A percentile compares a stretch with the other conserved stretches of the same genome.
Conservation (phyloP, 768 basidiomycete species). For the Kwoniella pini region DNA sequence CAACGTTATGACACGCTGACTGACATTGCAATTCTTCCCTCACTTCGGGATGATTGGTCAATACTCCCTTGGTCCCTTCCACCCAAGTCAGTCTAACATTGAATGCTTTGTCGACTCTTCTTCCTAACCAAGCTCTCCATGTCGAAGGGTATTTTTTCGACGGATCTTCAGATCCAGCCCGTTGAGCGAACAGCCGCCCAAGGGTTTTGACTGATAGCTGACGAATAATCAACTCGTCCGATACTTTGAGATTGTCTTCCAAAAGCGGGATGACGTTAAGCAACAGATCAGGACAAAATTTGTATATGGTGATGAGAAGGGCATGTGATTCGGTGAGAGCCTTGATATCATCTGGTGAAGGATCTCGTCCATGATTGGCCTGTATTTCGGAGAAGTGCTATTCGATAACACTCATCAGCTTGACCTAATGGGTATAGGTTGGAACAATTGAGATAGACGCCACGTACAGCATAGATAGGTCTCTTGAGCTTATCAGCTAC, state of each 20-base stretch:
- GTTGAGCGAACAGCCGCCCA: slow-evolving; percentile 78
- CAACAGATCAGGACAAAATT: slow-evolving; percentile 74
- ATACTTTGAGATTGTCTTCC: slow-evolving; percentile 76
- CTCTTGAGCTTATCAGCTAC: slow-evolving; percentile 85
- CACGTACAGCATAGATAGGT: slow-evolving; percentile 65
- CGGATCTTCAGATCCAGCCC: slow-evolving; percentile 61
- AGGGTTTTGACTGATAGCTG: slow-evolving; percentile 80
- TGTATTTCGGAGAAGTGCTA: slow-evolving; percentile 83
- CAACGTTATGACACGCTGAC: neutral
- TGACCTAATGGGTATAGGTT: too few species aligned
- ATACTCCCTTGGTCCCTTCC: slow-evolving; percentile 66
- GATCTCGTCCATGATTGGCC: slow-evolving; percentile 56
- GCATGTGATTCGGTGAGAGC: slow-evolving; percentile 67
- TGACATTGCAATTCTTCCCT: slow-evolving; percentile 71
- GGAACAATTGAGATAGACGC: neutral
- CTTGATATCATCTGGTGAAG: slow-evolving; percentile 38
- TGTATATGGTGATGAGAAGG: slow-evolving; percentile 79
- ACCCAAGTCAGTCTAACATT: slow-evolving; percentile 76
- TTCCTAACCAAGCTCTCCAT: slow-evolving; percentile 79
- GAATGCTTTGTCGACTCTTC: slow-evolving; percentile 73
- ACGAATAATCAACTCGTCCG: slow-evolving; percentile 70
- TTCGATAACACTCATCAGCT: neutral
- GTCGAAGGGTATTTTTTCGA: slow-evolving; percentile 76
- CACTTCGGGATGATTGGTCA: slow-evolving; percentile 68
- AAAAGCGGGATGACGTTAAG: slow-evolving; percentile 90